These are phyloP conservation scores for Ammopiptanthus mongolicus DNA, from an alignment of 306 rosid genomes.

Conservation along the genomic window DNA sequence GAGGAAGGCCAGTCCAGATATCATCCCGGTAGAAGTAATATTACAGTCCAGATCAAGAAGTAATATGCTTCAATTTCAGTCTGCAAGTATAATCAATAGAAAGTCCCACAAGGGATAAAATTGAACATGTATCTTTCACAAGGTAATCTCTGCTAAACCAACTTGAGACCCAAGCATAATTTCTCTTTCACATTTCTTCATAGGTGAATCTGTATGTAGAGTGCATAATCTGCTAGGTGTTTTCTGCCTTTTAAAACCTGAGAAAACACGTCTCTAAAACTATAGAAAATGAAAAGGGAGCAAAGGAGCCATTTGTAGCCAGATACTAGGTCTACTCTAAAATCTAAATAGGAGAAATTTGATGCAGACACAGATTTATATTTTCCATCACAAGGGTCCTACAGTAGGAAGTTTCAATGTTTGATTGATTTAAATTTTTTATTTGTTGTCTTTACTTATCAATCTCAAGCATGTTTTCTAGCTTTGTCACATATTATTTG, in stretches of 20 bases:
- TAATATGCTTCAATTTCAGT: not conserved
- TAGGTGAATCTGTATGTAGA: not conserved
- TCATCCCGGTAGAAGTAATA: no score
- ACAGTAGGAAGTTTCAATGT: not conserved
- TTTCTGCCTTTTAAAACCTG: not conserved
- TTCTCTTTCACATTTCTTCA: not conserved
- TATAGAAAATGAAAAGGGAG: not conserved
- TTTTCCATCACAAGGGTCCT: not conserved
- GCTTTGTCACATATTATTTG: slow-evolving; percentile 1
- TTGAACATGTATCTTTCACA: not conserved
- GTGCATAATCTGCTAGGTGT: slow-evolving; percentile 5
- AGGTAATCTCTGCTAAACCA: not conserved
- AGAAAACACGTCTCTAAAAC: not conserved
- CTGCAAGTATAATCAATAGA: not conserved
- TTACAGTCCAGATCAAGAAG: not conserved
- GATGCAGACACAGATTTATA: not conserved
- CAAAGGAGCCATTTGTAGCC: not conserved
- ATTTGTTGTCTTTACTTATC: not conserved
- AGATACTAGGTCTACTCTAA: not conserved
- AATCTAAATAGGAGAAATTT: not conserved
- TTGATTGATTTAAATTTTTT: slow-evolving; percentile 9
- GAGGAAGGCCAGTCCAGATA: no score
- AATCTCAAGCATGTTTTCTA: not conserved
- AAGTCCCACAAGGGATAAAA: not conserved
- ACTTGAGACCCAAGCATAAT: not conserved